Percentiles rank a stretch among this genome's conserved stretches.
phyloP scores from a whole-genome alignment of 2,329 filamentous ascomycete genomes.

The Colletotrichum coccodes region DNA sequence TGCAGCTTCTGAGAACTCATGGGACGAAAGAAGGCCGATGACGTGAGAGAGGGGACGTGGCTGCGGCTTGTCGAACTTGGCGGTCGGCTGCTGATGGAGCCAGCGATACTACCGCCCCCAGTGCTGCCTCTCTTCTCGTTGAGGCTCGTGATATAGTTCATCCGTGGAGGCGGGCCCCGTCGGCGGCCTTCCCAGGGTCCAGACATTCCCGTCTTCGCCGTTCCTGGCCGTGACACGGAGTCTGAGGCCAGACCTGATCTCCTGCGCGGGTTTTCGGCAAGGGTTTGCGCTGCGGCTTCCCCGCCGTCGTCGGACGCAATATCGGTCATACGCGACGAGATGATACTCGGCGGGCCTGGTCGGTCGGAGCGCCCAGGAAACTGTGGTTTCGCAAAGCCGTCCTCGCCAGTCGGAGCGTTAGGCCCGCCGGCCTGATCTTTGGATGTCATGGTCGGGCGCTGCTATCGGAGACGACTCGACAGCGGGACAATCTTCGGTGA shows the following conservation, averaged over 20 bases:
- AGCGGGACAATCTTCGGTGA: neutral
- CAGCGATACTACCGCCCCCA: slow-evolving; percentile 48
- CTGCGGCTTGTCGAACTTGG: slow-evolving; percentile 78
- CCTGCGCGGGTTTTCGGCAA: slow-evolving; percentile 35
- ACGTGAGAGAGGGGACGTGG: slow-evolving; percentile 89
- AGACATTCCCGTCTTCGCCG: slow-evolving; percentile 59
- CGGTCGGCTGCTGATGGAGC: slow-evolving; percentile 43
- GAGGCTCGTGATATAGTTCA: slow-evolving; percentile 52
- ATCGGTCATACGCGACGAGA: slow-evolving; percentile 79
- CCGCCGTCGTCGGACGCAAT: slow-evolving; percentile 67
- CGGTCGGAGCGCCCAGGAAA: slow-evolving; percentile 51
- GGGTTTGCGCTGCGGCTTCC: slow-evolving; percentile 49
- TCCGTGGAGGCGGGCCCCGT: slow-evolving; percentile 66
- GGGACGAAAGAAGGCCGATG: slow-evolving; percentile 92
- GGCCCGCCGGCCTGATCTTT: slow-evolving; percentile 47
- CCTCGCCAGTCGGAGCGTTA: slow-evolving; percentile 49
- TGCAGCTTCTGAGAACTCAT: slow-evolving; percentile 97
- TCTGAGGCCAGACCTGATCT: slow-evolving; percentile 47
- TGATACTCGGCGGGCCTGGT: slow-evolving; percentile 69
- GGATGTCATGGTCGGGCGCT: slow-evolving; percentile 46
- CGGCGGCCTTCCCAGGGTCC: slow-evolving; percentile 29
- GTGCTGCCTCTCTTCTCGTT: slow-evolving; percentile 56
- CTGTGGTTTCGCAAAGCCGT: slow-evolving; percentile 50
- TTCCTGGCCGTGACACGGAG: slow-evolving; percentile 61
- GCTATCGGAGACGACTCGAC: neutral